Evolutionary conservation across 768 basidiomycete species (phyloP).

Genomic region (Cyathus striatus): DNA sequence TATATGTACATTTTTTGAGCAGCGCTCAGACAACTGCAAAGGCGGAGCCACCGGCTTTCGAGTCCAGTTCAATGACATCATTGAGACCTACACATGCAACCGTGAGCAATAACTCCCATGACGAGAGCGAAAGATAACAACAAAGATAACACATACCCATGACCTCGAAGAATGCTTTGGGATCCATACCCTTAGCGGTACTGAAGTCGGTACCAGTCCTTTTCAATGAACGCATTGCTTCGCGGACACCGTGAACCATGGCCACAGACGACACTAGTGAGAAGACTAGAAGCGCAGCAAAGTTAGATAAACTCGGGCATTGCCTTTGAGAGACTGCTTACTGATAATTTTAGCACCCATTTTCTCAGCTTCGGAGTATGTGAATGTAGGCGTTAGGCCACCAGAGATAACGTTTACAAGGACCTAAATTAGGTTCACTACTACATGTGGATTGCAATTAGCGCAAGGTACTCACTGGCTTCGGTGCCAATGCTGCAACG

Average conservation of each 20-base stretch:
- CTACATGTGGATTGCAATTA: constrained; percentile 33
- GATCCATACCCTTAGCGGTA: constrained; percentile 63
- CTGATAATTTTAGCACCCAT: constrained; percentile 77
- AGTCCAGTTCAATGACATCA: constrained; percentile 50
- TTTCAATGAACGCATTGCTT: constrained; percentile 71
- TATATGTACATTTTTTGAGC: too few relatives aligned
- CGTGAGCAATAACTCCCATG: too few relatives aligned
- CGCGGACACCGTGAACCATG: constrained; percentile 71
- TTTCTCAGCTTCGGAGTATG: constrained; percentile 59
- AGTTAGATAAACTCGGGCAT: background rate
- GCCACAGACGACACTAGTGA: constrained; percentile 74
- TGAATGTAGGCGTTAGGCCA: constrained; percentile 73
- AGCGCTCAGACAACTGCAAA: constrained; percentile 51
- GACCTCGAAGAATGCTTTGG: constrained; percentile 71
- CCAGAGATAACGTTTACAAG: too few relatives aligned
- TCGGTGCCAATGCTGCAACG: constrained; percentile 63
- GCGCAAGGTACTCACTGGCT: constrained; percentile 40
- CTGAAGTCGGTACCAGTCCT: constrained; percentile 74
- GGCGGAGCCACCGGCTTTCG: constrained; percentile 53
- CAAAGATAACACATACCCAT: constrained; percentile 53
- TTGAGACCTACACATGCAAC: constrained; percentile 34
- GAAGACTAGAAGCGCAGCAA: constrained; percentile 43
- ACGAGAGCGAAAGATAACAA: too few relatives aligned
- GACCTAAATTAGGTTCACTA: constrained; percentile 80
- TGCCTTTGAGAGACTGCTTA: constrained; percentile 23